Conservation (phyloP, 306 rosid species). For the Cucumis melo region DNA sequence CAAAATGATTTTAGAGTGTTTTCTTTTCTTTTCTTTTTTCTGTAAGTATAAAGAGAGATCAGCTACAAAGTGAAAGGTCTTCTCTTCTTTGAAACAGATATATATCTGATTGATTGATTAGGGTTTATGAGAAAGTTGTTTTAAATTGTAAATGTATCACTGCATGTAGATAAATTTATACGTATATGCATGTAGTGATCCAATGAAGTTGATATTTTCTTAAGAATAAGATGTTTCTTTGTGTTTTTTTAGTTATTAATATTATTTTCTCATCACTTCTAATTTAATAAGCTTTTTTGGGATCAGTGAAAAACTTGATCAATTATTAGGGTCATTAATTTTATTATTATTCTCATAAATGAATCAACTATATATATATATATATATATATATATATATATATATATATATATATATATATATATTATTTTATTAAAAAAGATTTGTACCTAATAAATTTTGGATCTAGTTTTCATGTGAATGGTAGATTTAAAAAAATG, state of each 20-base stretch:
- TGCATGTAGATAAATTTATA: neutral
- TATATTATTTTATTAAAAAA: too few species aligned
- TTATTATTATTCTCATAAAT: too few species aligned
- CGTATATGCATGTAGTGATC: conserved; percentile 4
- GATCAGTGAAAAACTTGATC: neutral
- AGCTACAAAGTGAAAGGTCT: neutral
- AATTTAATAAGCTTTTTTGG: neutral
- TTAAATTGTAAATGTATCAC: conserved; percentile 1
- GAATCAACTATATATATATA: too few species aligned
- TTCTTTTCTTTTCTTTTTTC: neutral
- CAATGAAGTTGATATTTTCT: neutral
- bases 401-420: too few species aligned
- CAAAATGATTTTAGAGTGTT: neutral
- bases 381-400: too few species aligned
- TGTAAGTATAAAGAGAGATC: conserved; percentile 2
- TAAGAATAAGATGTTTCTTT: neutral
- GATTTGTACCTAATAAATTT: too few species aligned
- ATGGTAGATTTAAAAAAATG: too few species aligned
- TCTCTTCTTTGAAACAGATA: neutral
- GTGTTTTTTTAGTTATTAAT: neutral
- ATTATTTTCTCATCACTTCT: neutral
- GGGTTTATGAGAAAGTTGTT: conserved; percentile 2
- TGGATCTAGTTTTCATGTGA: too few species aligned
- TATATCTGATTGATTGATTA: neutral
- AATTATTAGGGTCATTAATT: neutral